Percentiles rank a stretch among this genome's conserved stretches.
phyloP scores from a whole-genome alignment of 345 rosid genomes.

The Cardamine chenopodiifolia region DNA sequence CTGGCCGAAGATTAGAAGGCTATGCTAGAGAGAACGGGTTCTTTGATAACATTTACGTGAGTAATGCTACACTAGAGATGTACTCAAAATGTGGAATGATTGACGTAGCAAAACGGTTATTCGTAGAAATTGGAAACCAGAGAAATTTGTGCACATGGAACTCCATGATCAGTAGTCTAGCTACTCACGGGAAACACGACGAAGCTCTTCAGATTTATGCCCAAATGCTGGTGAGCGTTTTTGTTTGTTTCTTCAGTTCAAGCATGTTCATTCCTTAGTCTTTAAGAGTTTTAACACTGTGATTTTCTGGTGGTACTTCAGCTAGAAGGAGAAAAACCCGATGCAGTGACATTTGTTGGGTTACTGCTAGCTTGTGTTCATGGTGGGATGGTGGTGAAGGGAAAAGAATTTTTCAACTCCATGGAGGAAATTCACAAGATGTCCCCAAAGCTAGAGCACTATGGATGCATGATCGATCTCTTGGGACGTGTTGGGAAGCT shows the following conservation, averaged over 20 bases:
- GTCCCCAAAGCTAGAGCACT: constrained; percentile 74
- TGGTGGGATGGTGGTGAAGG: constrained; percentile 64
- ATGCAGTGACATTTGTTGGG: constrained; percentile 80
- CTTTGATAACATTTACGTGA: constrained; percentile 58
- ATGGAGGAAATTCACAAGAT: constrained; percentile 51
- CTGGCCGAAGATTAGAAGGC: constrained; percentile 66
- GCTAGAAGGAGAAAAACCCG: constrained; percentile 60
- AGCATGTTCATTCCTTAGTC: constrained; percentile 2
- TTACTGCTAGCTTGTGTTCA: constrained; percentile 81
- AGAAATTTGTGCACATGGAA: constrained; percentile 83
- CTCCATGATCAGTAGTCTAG: constrained; percentile 79
- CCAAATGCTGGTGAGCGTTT: constrained; percentile 63
- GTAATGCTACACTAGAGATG: constrained; percentile 71
- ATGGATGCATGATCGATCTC: constrained; percentile 87
- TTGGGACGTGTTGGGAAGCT: constrained; percentile 78
- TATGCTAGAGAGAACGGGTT: constrained; percentile 67
- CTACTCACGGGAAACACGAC: constrained; percentile 66
- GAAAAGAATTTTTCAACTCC: constrained; percentile 55
- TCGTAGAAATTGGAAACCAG: constrained; percentile 60
- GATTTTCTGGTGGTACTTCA: constrained; percentile 35
- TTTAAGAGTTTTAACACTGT: constrained; percentile 1
- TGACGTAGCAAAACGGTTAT: constrained; percentile 53
- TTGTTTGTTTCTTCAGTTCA: not conserved
- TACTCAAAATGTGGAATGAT: constrained; percentile 75
- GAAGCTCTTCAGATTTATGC: constrained; percentile 62